A percentile compares a stretch with the other conserved stretches of the same genome.
Conservation (phyloP, 129 eudicot genomes). For the Artemisia annua region DNA sequence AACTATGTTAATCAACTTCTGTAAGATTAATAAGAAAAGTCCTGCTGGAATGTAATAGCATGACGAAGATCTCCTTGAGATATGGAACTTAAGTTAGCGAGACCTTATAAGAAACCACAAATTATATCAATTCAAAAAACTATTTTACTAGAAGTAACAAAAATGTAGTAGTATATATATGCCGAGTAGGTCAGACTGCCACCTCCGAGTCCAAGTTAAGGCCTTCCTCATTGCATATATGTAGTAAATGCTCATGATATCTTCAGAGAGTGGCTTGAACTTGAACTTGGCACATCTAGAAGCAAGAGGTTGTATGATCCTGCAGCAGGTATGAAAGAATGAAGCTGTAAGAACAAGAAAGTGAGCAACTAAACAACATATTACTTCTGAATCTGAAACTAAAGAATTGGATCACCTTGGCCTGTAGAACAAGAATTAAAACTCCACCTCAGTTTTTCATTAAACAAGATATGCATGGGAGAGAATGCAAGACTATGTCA, state of each 20-base stretch:
- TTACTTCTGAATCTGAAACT: not conserved
- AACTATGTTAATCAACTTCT: not conserved
- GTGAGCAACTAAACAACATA: slow-evolving; percentile 47
- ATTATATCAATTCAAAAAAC: not conserved
- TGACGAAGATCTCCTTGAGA: slow-evolving; percentile 97
- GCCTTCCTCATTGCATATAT: slow-evolving; percentile 85
- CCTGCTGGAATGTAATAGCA: slow-evolving; percentile 93
- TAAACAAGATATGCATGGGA: not conserved
- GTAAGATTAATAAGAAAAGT: not conserved
- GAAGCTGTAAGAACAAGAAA: slow-evolving; percentile 33
- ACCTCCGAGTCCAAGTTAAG: slow-evolving; percentile 87
- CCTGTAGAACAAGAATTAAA: not conserved
- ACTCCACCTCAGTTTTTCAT: slow-evolving; percentile 1
- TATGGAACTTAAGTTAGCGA: slow-evolving; percentile 86
- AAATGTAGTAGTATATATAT: not conserved
- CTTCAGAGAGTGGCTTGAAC: slow-evolving; percentile 91
- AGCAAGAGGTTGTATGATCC: slow-evolving; percentile 99
- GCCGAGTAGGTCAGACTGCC: slow-evolving; percentile 3
- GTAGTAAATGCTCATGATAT: slow-evolving; percentile 67
- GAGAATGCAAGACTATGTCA: not conserved
- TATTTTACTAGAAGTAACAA: not conserved
- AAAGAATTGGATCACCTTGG: not conserved
- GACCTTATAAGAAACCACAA: slow-evolving; percentile 51
- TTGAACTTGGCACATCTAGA: slow-evolving; percentile 98
- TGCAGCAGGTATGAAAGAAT: slow-evolving; percentile 29